These are phyloP conservation scores for Gymnopilus dilepis DNA, from an alignment of 768 basidiomycete species.

Conservation along the genomic window DNA sequence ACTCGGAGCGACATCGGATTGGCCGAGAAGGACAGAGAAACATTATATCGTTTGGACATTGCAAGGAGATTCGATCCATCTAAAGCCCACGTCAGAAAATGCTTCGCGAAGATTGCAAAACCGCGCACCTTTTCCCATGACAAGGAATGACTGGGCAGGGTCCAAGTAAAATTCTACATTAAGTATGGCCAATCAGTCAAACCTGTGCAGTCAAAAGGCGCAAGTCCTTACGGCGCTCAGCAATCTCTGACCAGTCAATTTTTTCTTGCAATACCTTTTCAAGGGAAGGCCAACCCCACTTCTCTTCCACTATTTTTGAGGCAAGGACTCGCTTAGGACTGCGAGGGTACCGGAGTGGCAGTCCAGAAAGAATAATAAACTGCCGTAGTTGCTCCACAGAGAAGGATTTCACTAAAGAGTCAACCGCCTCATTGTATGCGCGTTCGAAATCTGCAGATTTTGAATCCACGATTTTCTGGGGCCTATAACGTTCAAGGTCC, in stretches of 20 bases:
- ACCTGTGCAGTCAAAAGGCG: neutral
- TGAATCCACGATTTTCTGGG: slow-evolving; percentile 42
- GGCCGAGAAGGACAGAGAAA: slow-evolving; percentile 62
- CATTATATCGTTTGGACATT: slow-evolving; percentile 62
- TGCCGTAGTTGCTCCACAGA: slow-evolving; percentile 61
- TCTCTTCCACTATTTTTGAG: slow-evolving; percentile 61
- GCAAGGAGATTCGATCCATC: slow-evolving; percentile 69
- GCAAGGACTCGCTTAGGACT: slow-evolving; percentile 48
- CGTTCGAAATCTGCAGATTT: slow-evolving; percentile 47
- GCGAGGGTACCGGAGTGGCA: slow-evolving; percentile 37
- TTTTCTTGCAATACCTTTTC: slow-evolving; percentile 53
- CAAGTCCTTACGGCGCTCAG: slow-evolving; percentile 37
- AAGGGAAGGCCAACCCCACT: slow-evolving; percentile 75
- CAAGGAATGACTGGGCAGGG: slow-evolving; percentile 66
- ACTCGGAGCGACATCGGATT: slow-evolving; percentile 64
- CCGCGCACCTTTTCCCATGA: slow-evolving; percentile 72
- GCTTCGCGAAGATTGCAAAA: neutral
- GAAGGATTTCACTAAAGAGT: slow-evolving; percentile 65
- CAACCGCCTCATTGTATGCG: slow-evolving; percentile 58
- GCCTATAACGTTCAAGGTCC: slow-evolving; percentile 67
- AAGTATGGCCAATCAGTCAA: slow-evolving; percentile 6
- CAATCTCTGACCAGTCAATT: slow-evolving; percentile 54
- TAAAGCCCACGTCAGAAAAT: slow-evolving; percentile 29
- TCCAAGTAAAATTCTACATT: slow-evolving; percentile 58
- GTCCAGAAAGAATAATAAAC: slow-evolving; percentile 55